A percentile compares a stretch with the other conserved stretches of the same genome.
Conservation (phyloP, 768 basidiomycete species). For the Boletus subparvulus region DNA sequence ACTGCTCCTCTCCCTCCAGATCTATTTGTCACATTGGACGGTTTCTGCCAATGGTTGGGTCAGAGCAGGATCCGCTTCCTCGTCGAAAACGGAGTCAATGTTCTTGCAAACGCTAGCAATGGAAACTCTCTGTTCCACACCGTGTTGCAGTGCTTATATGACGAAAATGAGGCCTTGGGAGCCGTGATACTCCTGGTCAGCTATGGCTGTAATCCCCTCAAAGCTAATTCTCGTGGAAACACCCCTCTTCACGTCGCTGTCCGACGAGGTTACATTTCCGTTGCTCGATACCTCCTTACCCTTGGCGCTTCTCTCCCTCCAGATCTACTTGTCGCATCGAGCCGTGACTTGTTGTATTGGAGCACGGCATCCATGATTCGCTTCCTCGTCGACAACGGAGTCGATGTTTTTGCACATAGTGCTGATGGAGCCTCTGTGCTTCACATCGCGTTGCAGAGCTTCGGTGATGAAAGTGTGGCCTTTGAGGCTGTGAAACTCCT, state of each 20-base stretch:
- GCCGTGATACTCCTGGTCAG: background rate
- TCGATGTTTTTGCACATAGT: too few species aligned
- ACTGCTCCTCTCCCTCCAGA: background rate
- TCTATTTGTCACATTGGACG: background rate
- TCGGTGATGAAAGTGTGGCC: accelerated
- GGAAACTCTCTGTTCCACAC: background rate
- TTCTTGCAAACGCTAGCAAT: background rate
- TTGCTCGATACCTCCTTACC: background rate
- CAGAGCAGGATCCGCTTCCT: background rate
- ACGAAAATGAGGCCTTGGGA: background rate
- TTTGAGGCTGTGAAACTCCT: background rate
- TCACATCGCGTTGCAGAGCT: background rate
- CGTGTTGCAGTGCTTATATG: background rate
- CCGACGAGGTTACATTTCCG: background rate
- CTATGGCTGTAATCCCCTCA: background rate
- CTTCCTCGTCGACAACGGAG: background rate
- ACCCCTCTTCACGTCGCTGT: background rate
- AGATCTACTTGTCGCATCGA: background rate
- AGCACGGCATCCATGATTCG: background rate
- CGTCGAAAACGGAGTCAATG: background rate
- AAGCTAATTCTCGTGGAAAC: background rate
- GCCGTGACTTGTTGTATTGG: background rate
- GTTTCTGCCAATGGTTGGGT: too few species aligned
- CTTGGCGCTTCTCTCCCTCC: background rate
- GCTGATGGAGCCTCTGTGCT: background rate